Base-by-base conservation (phyloP, 768 basidiomycete genomes). In the Trametes cingulata region DNA sequence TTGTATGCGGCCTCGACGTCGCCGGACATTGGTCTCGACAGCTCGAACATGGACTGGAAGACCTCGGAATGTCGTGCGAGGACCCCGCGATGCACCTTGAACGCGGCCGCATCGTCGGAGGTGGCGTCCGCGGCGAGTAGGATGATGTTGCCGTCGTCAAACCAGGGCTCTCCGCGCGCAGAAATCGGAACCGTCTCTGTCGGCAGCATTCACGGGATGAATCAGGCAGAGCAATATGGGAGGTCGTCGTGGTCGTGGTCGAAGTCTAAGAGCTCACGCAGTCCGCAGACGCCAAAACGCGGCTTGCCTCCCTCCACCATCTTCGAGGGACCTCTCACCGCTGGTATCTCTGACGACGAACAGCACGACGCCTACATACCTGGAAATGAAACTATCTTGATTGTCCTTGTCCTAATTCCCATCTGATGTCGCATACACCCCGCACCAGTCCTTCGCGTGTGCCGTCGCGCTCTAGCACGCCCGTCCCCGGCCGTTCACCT, bases 111-210 rank as follows among this genome's bases (percentile, higher is more conserved):
- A 2, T 22, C 45, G 46, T 61, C 52, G 15, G 67, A 62, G 27
- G 71, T 65, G 45, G 77, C 74, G 35, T 77, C 69, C 7, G 69
- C 68, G 10, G 80, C 78, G 39, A 81, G 69, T 3, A 86, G 75
- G 17, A 85, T 71, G 47, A 85, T 75, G 67, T 85, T 86, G 17
- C 84, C 84, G 63, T 85, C 84, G 22, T 84, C 81, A 65, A 86
- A 83, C 81, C 81, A 85, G 15, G 82, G 83, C 72, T 84, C 72
- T 25, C 73, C 73, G 22, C 68, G 69, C 41, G 56, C 65, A 33
- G 57, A 48, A 9, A 10, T 13, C 4, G 60, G 62, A 2, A 50
- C 35, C 0, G 36, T 48, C n/a, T 36, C 19, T 20, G n/a, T 17
- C 6, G 37, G 14, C 10, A 52, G 17, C 40, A 43, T 54, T 12